Base-by-base conservation (phyloP, 306 rosid genomes). In the Vigna hirtella region DNA sequence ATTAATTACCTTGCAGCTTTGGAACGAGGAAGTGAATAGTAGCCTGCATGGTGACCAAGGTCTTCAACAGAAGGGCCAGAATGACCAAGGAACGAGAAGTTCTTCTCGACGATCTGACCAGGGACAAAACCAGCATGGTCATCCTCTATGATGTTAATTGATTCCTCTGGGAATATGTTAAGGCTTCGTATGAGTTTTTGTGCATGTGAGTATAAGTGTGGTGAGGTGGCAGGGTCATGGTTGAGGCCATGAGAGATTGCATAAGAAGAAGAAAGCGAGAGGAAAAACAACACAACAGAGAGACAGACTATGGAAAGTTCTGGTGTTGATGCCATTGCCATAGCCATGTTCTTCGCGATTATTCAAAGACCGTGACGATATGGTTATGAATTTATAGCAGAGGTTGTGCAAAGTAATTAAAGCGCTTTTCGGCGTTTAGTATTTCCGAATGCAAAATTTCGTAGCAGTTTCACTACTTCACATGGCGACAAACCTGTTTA, bases 31-130 rank as follows among this genome's bases (percentile, higher is more conserved):
- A 94, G 94, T 0, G 71, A 63, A 68, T 92, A 90, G 73, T 92
- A 94, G 6, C 97, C 97, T 5, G 98, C 97, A 83, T 92, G 97
- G 83, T 92, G 98, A 69, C 93, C 97, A 52, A 94, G 90, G 3
- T 92, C 89, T 77, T 79, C 15, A 58, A 83, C 65, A 10, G 95
- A 84, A 76, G 96, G 87, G 1, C 73, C 86, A 32, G 81, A 59
- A 53, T 49, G 50, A 50, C 62, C 74, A 38, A 88, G 82, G 61
- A 63, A 81, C 0, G 85, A 81, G 32, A 94, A 87, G 18, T 83
- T 79, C 66, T 87, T 92, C 82, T 94, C 98, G 0, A 92, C 90
- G 15, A 94, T 77, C 38, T 68, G 81, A 50, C 81, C 78, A 12
- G 83, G 79, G 22, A 57, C 72, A 77, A 88, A 77, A 36, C 40